Evolutionary conservation across 768 basidiomycete species (phyloP), one percentile per base, ranked within the genome.

Genomic region (Boletales sp.): DNA sequence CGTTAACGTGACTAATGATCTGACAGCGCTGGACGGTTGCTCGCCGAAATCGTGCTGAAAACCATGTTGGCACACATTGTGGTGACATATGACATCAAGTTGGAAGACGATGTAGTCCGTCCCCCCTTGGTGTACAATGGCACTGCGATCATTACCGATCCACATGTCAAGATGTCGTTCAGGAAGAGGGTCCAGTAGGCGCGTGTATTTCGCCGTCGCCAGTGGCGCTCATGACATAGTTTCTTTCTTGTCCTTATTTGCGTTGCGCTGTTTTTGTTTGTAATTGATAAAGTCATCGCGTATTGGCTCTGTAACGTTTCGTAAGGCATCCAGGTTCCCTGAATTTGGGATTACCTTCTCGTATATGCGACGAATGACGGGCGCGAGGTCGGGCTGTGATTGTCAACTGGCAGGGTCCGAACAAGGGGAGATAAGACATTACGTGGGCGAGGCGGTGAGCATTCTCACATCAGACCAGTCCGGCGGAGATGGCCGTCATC

Each of bases 261-360:
- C 24, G 7, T 1, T 27, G 24, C 4, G 24, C 24, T 27, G 24
- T 27, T 27, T 27, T 27, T 27, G 24, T 27, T 27, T 27, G 24
- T 27, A 6, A 27, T 27, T 6, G 39, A 92, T 69, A 24, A 94
- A 76, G 60, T 92, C 89, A 45, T 92, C 81, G 40, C 90, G 83
- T 59, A 94, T 94, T 8, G 84, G 74, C 87, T 88, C 93, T 5
- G 90, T 90, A 29, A 93, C 90, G 57, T 90, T 90, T 90, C 90
- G 69, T 87, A 93, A 30, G 90, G 90, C 84, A 92, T 88, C 90
- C 91, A 94, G 18, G 91, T 92, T 30, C 91, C 91, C 24, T 27
- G 24, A 5, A 5, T 27, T 27, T 27, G 24, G 6, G 24, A 27
- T 27, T 6, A 27, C 24, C 7, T 27, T 27, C 24, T 27, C 6